These are phyloP conservation scores for Albizia julibrissin DNA, from an alignment of 306 rosid species.

Conservation along the genomic window DNA sequence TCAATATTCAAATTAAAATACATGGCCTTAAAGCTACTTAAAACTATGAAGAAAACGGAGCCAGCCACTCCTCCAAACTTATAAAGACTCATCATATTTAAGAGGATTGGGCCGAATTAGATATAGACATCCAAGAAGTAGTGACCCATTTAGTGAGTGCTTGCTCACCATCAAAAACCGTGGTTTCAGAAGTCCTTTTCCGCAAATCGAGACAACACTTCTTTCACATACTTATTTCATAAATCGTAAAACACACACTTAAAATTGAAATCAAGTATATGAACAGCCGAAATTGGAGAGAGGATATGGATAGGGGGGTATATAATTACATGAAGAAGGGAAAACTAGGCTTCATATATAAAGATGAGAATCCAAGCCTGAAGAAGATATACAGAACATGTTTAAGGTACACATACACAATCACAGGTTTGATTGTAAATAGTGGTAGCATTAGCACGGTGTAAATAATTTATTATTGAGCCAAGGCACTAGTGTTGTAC, in stretches of 20 bases:
- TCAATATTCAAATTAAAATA: background rate
- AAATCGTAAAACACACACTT: no score
- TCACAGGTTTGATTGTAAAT: background rate
- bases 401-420: background rate
- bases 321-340: background rate
- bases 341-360: background rate
- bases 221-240: no score
- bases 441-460: background rate
- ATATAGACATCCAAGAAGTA: background rate
- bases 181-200: no score
- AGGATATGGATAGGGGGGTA: background rate
- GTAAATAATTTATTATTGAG: conserved; percentile 43
- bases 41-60: no score
- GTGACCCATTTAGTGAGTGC: background rate
- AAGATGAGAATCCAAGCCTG: background rate
- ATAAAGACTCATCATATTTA: background rate
- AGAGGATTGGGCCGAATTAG: background rate
- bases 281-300: background rate
- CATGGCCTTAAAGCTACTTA: no score
- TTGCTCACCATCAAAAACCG: no score
- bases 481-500: conserved; percentile 95
- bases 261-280: background rate
- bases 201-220: no score
- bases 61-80: background rate
- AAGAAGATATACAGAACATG: background rate